A percentile compares a stretch with the other conserved stretches of the same genome.
Evolutionary conservation across 495 filamentous ascomycete species (phyloP).

Genomic region (Aspergillus nidulans): DNA sequence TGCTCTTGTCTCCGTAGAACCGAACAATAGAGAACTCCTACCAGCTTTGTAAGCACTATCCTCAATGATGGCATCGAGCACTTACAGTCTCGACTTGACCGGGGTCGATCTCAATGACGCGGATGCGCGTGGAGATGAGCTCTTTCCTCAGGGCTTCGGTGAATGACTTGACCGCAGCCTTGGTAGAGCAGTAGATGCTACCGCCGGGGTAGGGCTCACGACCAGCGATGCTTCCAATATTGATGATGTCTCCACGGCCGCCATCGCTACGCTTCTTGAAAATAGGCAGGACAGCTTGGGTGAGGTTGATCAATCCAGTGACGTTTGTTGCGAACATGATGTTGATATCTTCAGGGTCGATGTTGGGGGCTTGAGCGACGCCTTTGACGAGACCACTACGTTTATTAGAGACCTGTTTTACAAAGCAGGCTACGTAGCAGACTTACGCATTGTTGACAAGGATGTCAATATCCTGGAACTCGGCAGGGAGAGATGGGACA

Average conservation of each 20-base stretch:
- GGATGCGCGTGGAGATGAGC: slow-evolving; percentile 77
- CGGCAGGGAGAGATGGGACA: slow-evolving; percentile 67
- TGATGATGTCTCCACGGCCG: slow-evolving; percentile 90
- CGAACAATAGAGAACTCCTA: slow-evolving; percentile 92
- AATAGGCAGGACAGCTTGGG: slow-evolving; percentile 81
- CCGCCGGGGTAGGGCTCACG: slow-evolving; percentile 87
- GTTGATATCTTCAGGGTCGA: slow-evolving; percentile 76
- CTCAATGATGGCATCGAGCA: slow-evolving; percentile 2
- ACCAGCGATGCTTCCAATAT: slow-evolving; percentile 93
- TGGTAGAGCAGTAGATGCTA: slow-evolving; percentile 94
- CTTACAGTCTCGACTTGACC: slow-evolving; percentile 92
- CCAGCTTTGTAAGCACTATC: slow-evolving; percentile 3
- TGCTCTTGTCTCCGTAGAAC: slow-evolving; percentile 86
- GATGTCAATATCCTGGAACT: slow-evolving; percentile 83
- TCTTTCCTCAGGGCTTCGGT: slow-evolving; percentile 87
- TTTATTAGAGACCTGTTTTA: not conserved
- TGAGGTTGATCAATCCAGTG: slow-evolving; percentile 93
- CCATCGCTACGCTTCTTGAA: slow-evolving; percentile 77
- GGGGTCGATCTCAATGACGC: slow-evolving; percentile 90
- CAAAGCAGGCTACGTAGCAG: not conserved
- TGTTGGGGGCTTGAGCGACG: slow-evolving; percentile 79
- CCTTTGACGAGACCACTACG: slow-evolving; percentile 79
- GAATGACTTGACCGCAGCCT: slow-evolving; percentile 87
- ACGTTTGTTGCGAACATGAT: slow-evolving; percentile 93
- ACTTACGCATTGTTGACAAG: slow-evolving; percentile 96